Evolutionary conservation across 2,329 filamentous ascomycete species (phyloP).

Genomic region (Dothideomycetes sp.): DNA sequence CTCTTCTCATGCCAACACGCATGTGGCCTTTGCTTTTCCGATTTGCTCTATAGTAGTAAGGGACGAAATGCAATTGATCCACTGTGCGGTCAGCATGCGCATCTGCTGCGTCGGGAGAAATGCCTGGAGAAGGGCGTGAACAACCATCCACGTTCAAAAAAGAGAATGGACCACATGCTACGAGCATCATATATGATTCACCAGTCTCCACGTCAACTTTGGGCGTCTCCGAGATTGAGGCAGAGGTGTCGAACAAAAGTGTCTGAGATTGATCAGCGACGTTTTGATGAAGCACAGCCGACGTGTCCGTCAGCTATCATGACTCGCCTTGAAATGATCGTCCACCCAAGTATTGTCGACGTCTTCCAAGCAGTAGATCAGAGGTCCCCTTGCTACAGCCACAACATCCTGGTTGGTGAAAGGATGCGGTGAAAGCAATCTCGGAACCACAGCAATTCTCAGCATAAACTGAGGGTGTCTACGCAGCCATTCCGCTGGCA

Average conservation of each 20-base stretch:
- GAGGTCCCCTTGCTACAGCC: slow-evolving; percentile 43
- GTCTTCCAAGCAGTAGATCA: slow-evolving; percentile 53
- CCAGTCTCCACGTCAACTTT: not conserved
- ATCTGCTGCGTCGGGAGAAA: no score
- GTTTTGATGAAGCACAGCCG: not conserved
- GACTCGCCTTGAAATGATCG: slow-evolving; percentile 41
- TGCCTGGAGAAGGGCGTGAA: not conserved
- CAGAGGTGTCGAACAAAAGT: not conserved
- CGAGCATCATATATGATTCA: not conserved
- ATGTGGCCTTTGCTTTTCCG: slow-evolving; percentile 43
- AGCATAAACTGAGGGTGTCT: slow-evolving; percentile 34
- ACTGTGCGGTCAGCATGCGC: not conserved
- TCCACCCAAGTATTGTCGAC: slow-evolving; percentile 44
- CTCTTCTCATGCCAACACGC: slow-evolving; percentile 28
- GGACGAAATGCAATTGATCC: slow-evolving; percentile 37
- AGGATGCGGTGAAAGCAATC: slow-evolving; percentile 43
- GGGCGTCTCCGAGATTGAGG: not conserved
- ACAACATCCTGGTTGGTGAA: slow-evolving; percentile 45
- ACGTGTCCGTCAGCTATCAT: slow-evolving; percentile 1
- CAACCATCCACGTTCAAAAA: not conserved
- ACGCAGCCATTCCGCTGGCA: slow-evolving; percentile 31
- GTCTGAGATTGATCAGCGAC: not conserved
- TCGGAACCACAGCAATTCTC: slow-evolving; percentile 34
- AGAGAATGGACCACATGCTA: not conserved
- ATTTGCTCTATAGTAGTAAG: slow-evolving; percentile 46